Evolutionary conservation across 768 basidiomycete genomes (phyloP).

Genomic region (Boletus tylopilopsis): DNA sequence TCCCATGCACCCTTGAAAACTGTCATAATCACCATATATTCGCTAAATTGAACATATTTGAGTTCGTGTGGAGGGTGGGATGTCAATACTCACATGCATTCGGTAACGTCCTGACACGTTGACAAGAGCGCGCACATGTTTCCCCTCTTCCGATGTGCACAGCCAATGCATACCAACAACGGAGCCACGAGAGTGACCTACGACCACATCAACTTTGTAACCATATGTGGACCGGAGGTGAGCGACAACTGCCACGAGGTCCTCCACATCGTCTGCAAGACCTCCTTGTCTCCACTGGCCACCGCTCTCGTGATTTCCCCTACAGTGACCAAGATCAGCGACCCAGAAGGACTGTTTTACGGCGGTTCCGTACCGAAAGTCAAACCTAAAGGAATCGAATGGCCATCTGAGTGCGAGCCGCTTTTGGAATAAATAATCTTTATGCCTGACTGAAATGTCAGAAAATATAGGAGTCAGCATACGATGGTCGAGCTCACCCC

Average conservation of each 20-base stretch:
- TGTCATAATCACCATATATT: slow-evolving; percentile 25
- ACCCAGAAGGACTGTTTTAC: not conserved
- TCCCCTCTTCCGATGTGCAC: slow-evolving; percentile 57
- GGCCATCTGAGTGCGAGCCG: slow-evolving; percentile 61
- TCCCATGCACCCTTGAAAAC: not conserved
- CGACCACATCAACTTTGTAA: slow-evolving; percentile 64
- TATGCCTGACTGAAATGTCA: slow-evolving; percentile 51
- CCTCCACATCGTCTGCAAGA: slow-evolving; percentile 57
- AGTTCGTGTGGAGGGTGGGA: not conserved
- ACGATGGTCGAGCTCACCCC: slow-evolving; percentile 48
- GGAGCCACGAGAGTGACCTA: slow-evolving; percentile 79
- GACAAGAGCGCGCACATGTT: slow-evolving; percentile 55
- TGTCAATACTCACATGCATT: slow-evolving; percentile 55
- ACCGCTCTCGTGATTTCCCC: slow-evolving; percentile 74
- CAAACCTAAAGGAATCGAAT: slow-evolving; percentile 81
- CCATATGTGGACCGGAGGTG: slow-evolving; percentile 57
- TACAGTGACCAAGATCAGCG: slow-evolving; percentile 25
- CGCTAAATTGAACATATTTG: slow-evolving; percentile 14
- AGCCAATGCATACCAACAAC: slow-evolving; percentile 69
- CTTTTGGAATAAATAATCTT: slow-evolving; percentile 81
- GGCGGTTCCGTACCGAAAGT: slow-evolving; percentile 63
- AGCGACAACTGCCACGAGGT: slow-evolving; percentile 61
- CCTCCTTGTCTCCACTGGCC: slow-evolving; percentile 63
- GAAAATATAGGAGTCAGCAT: not conserved
- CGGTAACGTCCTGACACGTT: slow-evolving; percentile 77